A percentile compares a stretch with the other conserved stretches of the same genome.
These are phyloP conservation scores for Laetiporus sulphureus DNA, from an alignment of 1,284 basidiomycete species.

Conservation along the genomic window DNA sequence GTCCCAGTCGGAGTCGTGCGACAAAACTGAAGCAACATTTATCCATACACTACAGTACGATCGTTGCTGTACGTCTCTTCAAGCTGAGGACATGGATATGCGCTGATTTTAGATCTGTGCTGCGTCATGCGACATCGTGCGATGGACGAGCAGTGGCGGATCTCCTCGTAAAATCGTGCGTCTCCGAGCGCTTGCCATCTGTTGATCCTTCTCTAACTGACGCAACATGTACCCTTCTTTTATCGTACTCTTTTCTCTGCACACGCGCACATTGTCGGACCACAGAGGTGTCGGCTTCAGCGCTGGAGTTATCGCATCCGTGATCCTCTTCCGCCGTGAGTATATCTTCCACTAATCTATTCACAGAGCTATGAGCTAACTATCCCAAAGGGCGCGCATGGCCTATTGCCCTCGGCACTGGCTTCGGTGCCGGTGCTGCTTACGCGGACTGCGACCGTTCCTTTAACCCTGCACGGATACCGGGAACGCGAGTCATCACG, in stretches of 20 bases:
- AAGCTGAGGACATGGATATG: not conserved
- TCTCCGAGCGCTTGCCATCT: slow-evolving; percentile 9
- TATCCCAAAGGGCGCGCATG: slow-evolving; percentile 79
- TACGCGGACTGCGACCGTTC: slow-evolving; percentile 96
- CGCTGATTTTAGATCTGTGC: not conserved
- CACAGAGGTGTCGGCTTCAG: slow-evolving; percentile 90
- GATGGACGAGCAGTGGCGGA: slow-evolving; percentile 52
- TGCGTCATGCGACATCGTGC: not conserved
- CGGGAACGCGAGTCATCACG: slow-evolving; percentile 76
- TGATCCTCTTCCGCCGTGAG: slow-evolving; percentile 93
- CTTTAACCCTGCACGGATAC: slow-evolving; percentile 91
- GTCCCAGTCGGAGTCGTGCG: too few species aligned
- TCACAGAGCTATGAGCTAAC: not conserved
- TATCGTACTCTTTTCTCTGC: slow-evolving; percentile 1
- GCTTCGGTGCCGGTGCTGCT: slow-evolving; percentile 83
- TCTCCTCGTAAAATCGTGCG: slow-evolving; percentile 72
- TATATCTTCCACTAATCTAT: slow-evolving; percentile 19
- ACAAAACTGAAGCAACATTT: too few species aligned
- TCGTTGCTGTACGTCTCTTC: slow-evolving; percentile 73
- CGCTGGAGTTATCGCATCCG: slow-evolving; percentile 89
- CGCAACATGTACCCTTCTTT: too few species aligned
- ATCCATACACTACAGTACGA: slow-evolving; percentile 78
- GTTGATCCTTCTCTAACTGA: too few species aligned
- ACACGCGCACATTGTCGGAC: not conserved
- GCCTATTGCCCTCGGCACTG: slow-evolving; percentile 91